Evolutionary conservation across 2,329 filamentous ascomycete species (phyloP), one percentile per base, ranked within the genome.

Genomic region (Ceratocystis ficicola): DNA sequence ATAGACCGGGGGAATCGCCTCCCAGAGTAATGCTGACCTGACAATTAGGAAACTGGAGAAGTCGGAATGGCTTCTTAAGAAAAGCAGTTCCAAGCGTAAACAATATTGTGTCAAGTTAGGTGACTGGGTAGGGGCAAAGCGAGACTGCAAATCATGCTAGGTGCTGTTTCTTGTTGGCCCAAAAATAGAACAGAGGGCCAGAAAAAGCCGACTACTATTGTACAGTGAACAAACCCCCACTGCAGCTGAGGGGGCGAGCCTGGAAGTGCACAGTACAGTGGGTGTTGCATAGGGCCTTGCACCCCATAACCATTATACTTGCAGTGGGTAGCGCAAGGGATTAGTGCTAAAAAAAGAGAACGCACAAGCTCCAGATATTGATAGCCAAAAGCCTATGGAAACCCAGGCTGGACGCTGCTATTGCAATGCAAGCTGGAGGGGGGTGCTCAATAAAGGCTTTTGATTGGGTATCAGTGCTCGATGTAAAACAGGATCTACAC

Each of bases 401-500:
- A 12, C 32, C 8, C 10, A 3, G 8, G 32, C 32, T 10, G 32
- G 32, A 36, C 32, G 10, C 32, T 36, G 32, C 8, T 36, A 36
- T 36, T 36, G 32, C 12, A 36, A 36, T 36, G 32, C 32, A 30
- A 30, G 32, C 32, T 32, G 2, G 32, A 32, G 32, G 32, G 32
- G 32, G 32, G 2, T 12, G 32, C 32, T 36, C 32, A 36, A 36
- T 12, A 36, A 36, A 36, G 32, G 32, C 32, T 36, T 36, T 50
- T 50, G 52, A 59, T 59, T 59, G 52, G 52, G 12, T 32, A n/a
- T 8, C 25, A 32, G 52, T 59, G 52, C 52, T 59, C 7, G 6
- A 17, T 59, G 52, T 59, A 59, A 59, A 59, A 59, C 52, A n/a
- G 1, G 28, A 59, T 59, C 52, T 59, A 8, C 52, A 30, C 52